Conservation (phyloP, 1,284 basidiomycete species). For the Cystobasidium sp. region DNA sequence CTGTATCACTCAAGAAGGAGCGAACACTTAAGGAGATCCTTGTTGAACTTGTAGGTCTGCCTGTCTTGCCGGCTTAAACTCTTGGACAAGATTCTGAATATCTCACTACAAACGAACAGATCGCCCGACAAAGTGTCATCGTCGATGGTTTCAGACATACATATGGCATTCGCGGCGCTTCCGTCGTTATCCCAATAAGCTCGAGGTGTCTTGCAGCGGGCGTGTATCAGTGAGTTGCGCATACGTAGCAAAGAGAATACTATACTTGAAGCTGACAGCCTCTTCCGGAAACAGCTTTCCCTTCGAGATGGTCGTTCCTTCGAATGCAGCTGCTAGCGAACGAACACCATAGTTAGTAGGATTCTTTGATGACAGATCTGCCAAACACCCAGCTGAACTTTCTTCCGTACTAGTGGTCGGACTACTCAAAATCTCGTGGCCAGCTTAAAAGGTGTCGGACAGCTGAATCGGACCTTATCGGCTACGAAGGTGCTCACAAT, state of each 20-base stretch:
- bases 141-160: constrained; percentile 33
- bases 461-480: background rate
- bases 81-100: background rate
- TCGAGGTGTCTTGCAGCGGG: constrained; percentile 12
- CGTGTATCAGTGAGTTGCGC: constrained; percentile 11
- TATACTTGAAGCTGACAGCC: background rate
- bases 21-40: constrained; percentile 12
- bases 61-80: background rate
- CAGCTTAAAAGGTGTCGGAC: constrained; percentile 16
- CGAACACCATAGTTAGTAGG: constrained; percentile 15
- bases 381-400: background rate
- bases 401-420: constrained; percentile 16
- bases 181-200: background rate
- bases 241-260: background rate
- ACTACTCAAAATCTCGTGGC: constrained; percentile 11
- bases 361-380: background rate
- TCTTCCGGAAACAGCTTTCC: constrained; percentile 12
- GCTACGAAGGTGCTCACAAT: constrained; percentile 13
- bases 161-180: constrained; percentile 14
- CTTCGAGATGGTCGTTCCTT: constrained; percentile 28
- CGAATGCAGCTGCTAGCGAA: constrained; percentile 26
- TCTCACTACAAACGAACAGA: background rate
- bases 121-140: constrained; percentile 29
- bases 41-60: constrained; percentile 5
- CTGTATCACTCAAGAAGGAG: constrained; percentile 6